Conservation (phyloP, 2,329 filamentous ascomycete species). For the Arthrobotrys megalospora region DNA sequence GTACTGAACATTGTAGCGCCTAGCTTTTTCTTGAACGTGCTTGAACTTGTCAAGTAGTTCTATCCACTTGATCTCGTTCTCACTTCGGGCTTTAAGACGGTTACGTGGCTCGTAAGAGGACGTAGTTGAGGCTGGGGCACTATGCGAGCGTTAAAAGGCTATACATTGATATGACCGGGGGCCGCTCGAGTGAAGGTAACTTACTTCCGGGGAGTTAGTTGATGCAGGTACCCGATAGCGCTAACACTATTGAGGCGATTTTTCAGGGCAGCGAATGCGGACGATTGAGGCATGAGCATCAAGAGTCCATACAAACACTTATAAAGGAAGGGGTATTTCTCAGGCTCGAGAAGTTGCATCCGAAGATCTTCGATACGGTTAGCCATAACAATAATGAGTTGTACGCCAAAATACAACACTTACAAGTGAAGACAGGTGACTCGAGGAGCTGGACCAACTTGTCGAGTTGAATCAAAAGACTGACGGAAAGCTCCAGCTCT, state of each 20-base stretch:
- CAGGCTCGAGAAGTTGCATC: slow-evolving; percentile 93
- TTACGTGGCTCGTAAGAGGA: slow-evolving; percentile 78
- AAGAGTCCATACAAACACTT: slow-evolving; percentile 97
- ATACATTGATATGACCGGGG: not conserved
- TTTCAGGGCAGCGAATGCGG: slow-evolving; percentile 94
- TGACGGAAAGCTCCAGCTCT: slow-evolving; percentile 98
- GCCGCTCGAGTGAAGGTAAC: slow-evolving; percentile 66
- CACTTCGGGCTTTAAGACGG: slow-evolving; percentile 84
- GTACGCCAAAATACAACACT: slow-evolving; percentile 65
- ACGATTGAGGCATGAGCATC: slow-evolving; percentile 98
- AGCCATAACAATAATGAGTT: not conserved
- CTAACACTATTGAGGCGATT: slow-evolving; percentile 97
- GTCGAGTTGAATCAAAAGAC: slow-evolving; percentile 98
- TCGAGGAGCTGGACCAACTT: slow-evolving; percentile 97
- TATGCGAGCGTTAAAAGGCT: not conserved
- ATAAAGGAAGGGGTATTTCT: slow-evolving; percentile 94
- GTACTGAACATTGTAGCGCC: slow-evolving; percentile 70
- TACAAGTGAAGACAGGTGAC: slow-evolving; percentile 97
- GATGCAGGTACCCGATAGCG: slow-evolving; percentile 93
- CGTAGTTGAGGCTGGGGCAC: slow-evolving; percentile 33
- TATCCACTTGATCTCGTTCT: slow-evolving; percentile 88
- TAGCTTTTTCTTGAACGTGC: slow-evolving; percentile 86
- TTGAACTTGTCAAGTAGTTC: slow-evolving; percentile 97
- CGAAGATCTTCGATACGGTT: slow-evolving; percentile 79
- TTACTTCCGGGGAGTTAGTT: slow-evolving; percentile 81